Percentiles rank a stretch among this genome's conserved stretches.
Conservation (phyloP, 768 basidiomycete species). For the Mycena belliarum region DNA sequence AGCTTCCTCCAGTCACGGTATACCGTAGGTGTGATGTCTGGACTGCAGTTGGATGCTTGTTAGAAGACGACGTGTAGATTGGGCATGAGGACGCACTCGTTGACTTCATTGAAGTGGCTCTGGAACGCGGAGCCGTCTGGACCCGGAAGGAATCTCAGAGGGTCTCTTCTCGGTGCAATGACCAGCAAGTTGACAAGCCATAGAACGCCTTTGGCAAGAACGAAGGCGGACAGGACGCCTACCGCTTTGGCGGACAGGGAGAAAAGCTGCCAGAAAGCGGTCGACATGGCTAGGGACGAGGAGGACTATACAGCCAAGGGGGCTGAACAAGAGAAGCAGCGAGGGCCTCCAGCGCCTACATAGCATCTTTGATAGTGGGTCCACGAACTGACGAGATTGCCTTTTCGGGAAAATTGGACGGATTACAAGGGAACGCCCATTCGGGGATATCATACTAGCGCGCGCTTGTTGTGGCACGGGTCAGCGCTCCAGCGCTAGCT, state of each 20-base stretch:
- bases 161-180: conserved; percentile 48
- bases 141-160: conserved; percentile 49
- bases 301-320: conserved; percentile 1
- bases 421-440: no score
- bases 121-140: conserved; percentile 43
- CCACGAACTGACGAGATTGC: background rate
- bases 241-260: conserved; percentile 28
- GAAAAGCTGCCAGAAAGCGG: conserved; percentile 9
- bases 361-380: conserved; percentile 8
- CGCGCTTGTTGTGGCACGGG: no score
- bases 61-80: background rate
- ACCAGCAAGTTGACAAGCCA: conserved; percentile 47
- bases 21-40: conserved; percentile 39
- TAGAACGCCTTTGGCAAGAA: conserved; percentile 35
- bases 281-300: background rate
- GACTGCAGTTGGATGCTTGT: conserved; percentile 35
- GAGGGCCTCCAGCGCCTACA: background rate
- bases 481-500: no score
- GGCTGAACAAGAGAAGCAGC: background rate
- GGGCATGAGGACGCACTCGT: conserved; percentile 41
- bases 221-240: conserved; percentile 30
- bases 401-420: no score
- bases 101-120: conserved; percentile 45
- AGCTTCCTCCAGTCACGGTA: conserved; percentile 43
- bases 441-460: no score